phyloP scores from a whole-genome alignment of 2,329 filamentous ascomycete species.

The Graphiopsis chlorocephala region DNA sequence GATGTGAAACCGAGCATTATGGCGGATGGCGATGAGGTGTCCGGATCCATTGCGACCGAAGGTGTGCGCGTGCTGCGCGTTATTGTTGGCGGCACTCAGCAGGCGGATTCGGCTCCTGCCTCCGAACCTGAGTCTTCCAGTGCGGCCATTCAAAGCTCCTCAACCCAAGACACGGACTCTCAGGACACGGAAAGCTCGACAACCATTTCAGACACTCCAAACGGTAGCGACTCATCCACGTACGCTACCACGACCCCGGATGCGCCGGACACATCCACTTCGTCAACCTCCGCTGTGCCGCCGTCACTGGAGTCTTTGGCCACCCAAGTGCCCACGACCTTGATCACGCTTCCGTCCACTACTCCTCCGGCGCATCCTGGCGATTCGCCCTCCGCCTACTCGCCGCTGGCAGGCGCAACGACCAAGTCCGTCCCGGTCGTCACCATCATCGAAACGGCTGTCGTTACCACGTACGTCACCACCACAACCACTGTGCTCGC shows the following conservation, averaged over 20 bases:
- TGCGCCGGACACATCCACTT: not conserved
- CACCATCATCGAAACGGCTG: not conserved
- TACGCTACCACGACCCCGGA: not conserved
- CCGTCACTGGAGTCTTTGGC: not conserved
- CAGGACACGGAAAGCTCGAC: not conserved
- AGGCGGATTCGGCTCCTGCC: not conserved
- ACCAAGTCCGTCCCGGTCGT: not conserved
- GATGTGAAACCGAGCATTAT: constrained; percentile 56
- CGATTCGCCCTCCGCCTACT: not conserved
- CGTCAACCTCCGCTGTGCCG: not conserved
- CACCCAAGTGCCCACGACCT: not conserved
- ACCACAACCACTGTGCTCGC: not conserved
- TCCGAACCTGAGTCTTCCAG: not conserved
- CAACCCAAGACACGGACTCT: not conserved
- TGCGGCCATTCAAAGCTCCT: not conserved
- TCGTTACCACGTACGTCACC: not conserved
- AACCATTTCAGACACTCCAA: not conserved
- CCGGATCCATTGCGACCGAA: constrained; percentile 48
- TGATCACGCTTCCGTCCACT: not conserved
- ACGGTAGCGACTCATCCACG: not conserved
- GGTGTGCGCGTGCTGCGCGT: constrained; percentile 49
- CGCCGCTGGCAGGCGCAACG: not conserved
- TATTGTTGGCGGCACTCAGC: not conserved
- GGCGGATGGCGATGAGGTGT: not conserved
- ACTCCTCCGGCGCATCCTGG: not conserved